Base-by-base conservation (phyloP, 768 basidiomycete species). In the Arthromyces matolae region DNA sequence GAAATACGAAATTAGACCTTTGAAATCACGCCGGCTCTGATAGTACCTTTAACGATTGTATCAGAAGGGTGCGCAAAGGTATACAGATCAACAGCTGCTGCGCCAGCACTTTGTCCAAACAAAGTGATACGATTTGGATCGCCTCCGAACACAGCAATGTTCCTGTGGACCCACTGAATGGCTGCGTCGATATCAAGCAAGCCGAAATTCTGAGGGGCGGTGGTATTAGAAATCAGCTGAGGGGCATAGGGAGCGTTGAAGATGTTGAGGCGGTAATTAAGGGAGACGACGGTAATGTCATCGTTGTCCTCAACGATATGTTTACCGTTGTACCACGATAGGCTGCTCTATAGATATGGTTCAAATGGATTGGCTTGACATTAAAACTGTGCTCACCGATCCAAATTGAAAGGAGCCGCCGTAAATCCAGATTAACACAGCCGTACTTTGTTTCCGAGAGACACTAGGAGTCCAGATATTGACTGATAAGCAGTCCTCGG, bases 141-240 rank as follows among this genome's bases (percentile, higher is more conserved):
- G 23, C 68, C 68, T 14, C 68, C 68, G 45, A 76, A 78, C 5
- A 55, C 61, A 6, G 62, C 66, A 44, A 77, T 77, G 51, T 78
- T 73, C 22, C 66, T 60, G 33, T 71, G 64, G 10, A 77, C 67
- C 76, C 74, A 76, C 50, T 72, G 50, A 2, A 77, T 61, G 8
- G 70, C 73, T 20, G 68, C 65, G 13, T 66, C 60, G 3, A 61
- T 12, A 36, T 73, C 71, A 8, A 69, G 58, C 8, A 71, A 52
- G 5, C 69, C 70, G 54, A 68, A 70, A 45, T 71, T 71, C 43
- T 69, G 67, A 2, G 64, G 52, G 8, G 53, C 49, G 0, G 50
- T 51, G 8, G 42, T 43, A 16, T 46, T 52, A 23, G 49, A 27
- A 13, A 22, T 44, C 20, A 71, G 62, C 37, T 69, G 68, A 8